Base-by-base conservation (phyloP, 2,329 filamentous ascomycete genomes). In the Metarhizium album region DNA sequence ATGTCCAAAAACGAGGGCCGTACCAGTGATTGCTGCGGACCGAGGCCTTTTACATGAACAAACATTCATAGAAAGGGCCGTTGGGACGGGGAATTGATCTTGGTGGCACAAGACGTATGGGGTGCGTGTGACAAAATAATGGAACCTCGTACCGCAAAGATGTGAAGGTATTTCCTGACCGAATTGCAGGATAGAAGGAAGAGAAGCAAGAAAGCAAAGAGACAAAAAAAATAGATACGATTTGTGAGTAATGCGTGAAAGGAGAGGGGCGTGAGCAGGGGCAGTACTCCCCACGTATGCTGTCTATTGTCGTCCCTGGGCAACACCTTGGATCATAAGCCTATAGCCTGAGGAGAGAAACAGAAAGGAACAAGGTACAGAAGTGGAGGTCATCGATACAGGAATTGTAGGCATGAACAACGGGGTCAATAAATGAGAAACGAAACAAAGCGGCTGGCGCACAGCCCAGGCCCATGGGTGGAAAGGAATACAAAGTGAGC, bases 101-200 rank as follows among this genome's bases (percentile, higher is more conserved):
- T 42, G 16, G n/a, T 11, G n/a, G n/a, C 13, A 6, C n/a, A 42
- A 42, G n/a, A n/a, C n/a, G n/a, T 42, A 42, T 42, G n/a, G 7
- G 38, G 4, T 42, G 38, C 7, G 7, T 42, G 38, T 42, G 18
- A 20, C 9, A 24, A n/a, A n/a, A 29, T 33, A 31, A 7, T n/a
- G 45, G 20, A 16, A 38, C 43, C 50, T 52, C 50, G 42, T 31
- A 31, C 53, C 50, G 31, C 50, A 47, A 52, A 50, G 52, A 52
- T 33, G 14, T 33, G 33, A 23, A 40, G 22, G 40, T 35, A 20
- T 23, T 6, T 24, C 13, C 11, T 4, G 14, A 14, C 13, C 13
- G 40, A 43, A 24, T 43, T 13, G 6, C 14, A 43, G 20, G 22
- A 24, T 22, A 46, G n/a, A n/a, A n/a, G n/a, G n/a, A n/a, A n/a